These are phyloP conservation scores for Dothiorella sarmentorum DNA, from an alignment of 2,329 filamentous ascomycete genomes.

Conservation along the genomic window DNA sequence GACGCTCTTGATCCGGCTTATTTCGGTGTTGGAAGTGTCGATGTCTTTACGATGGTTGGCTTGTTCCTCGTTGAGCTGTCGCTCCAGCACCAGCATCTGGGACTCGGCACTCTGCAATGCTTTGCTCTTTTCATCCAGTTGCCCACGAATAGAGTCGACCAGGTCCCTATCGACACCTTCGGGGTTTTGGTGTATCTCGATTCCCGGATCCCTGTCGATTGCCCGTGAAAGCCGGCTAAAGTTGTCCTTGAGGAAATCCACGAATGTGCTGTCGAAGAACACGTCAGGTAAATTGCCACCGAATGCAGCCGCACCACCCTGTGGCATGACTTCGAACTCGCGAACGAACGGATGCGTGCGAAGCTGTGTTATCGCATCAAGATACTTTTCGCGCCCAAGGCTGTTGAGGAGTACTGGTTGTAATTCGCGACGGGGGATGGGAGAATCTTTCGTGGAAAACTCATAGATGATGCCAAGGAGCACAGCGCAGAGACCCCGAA, in stretches of 20 bases:
- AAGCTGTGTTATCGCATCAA: slow-evolving; percentile 74
- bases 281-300: slow-evolving; percentile 67
- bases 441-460: slow-evolving; percentile 96
- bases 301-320: slow-evolving; percentile 45
- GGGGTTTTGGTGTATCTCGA: slow-evolving; percentile 74
- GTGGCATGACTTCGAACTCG: slow-evolving; percentile 83
- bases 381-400: slow-evolving; percentile 81
- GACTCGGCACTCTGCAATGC: slow-evolving; percentile 56
- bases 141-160: slow-evolving; percentile 76
- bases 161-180: slow-evolving; percentile 92
- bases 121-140: slow-evolving; percentile 70
- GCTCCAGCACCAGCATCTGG: slow-evolving; percentile 52
- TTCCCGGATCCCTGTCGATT: slow-evolving; percentile 84
- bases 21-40: slow-evolving; percentile 43
- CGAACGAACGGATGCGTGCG: slow-evolving; percentile 75
- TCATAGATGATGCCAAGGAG: slow-evolving; percentile 89
- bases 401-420: slow-evolving; percentile 73
- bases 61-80: slow-evolving; percentile 67
- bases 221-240: slow-evolving; percentile 80
- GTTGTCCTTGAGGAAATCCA: slow-evolving; percentile 95
- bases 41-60: slow-evolving; percentile 67
- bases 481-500: slow-evolving; percentile 79
- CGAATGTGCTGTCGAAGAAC: slow-evolving; percentile 79
- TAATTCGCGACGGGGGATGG: slow-evolving; percentile 75
- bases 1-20: slow-evolving; percentile 57